Base-by-base conservation (phyloP, 108 stramenopile species). In the Cylindrotheca fusiformis region DNA sequence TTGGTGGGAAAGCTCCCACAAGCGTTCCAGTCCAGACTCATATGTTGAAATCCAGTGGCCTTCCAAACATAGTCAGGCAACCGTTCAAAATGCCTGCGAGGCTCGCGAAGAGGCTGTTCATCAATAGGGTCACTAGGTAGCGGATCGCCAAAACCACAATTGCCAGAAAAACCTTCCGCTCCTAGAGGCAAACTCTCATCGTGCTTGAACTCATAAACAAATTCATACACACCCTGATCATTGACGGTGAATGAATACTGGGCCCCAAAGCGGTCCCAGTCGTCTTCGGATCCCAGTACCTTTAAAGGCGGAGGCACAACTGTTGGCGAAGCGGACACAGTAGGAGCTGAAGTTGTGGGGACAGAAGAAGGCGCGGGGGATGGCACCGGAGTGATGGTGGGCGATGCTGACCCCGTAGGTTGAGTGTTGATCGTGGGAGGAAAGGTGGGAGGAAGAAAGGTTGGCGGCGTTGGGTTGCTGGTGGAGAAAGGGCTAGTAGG, bases 161-260 rank as follows among this genome's bases (percentile, higher is more conserved):
- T 22, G 0, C 50, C 60, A 0, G 33, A 8, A 46, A 55, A 67
- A n/a, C 44, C 25, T 12, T 36, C 46, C 4, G 31, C 46, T 26
- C 72, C 65, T 3, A 67, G 55, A 3, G 72, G 72, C 29, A 74
- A 48, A 0, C 19, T 48, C 4, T 56, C 46, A 48, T 61, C 60
- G 41, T 72, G 71, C 21, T 74, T 60, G 12, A 66, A 67, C 47
- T 74, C 57, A 33, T 53, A 74, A 5, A 74, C 65, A 48, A 74
- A 74, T 51, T 74, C 72, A 51, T 67, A 74, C 6, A 74, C 58
- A 31, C 72, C 64, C 32, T 74, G 72, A 24, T 74, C 65, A 28
- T 56, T 74, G 21, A 74, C 72, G 1, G 72, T 74, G 26, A 74
- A 33, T 10, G 65, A 50, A 8, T 24, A 18, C 8, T 24, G 22